Conservation (phyloP, 1,284 basidiomycete species). For the Melampsora americana region DNA sequence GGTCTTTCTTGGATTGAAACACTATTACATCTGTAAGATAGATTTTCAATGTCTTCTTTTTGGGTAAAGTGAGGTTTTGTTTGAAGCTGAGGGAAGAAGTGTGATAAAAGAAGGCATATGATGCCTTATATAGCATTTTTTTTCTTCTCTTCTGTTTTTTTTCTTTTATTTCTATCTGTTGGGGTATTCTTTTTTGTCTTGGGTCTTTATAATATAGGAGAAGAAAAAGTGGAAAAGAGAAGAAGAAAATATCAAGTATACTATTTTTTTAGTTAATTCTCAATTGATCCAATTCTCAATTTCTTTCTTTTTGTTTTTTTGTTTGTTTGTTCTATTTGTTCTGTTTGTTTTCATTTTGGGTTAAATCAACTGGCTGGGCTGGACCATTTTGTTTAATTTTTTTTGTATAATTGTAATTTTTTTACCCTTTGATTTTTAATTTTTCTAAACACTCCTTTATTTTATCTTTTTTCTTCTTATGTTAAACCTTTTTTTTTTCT, state of each 20-base stretch:
- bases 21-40: background rate
- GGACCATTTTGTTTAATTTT: background rate
- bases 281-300: too few relatives aligned
- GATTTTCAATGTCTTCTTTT: background rate
- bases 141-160: background rate
- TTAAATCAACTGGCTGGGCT: background rate
- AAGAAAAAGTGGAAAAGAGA: background rate
- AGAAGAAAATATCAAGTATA: background rate
- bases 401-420: background rate
- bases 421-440: too few relatives aligned
- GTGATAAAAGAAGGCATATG: too few relatives aligned
- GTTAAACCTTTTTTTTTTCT: background rate
- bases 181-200: background rate
- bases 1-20: background rate
- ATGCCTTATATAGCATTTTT: background rate
- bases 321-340: background rate
- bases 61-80: background rate
- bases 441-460: conserved; percentile 5
- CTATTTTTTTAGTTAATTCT: too few relatives aligned
- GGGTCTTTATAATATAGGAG: background rate
- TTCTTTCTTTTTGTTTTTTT: conserved; percentile 1
- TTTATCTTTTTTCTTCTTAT: background rate
- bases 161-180: background rate
- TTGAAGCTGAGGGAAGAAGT: background rate
- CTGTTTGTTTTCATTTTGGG: background rate